phyloP scores from a whole-genome alignment of 2,329 filamentous ascomycete genomes.

The Talaromyces sp. region DNA sequence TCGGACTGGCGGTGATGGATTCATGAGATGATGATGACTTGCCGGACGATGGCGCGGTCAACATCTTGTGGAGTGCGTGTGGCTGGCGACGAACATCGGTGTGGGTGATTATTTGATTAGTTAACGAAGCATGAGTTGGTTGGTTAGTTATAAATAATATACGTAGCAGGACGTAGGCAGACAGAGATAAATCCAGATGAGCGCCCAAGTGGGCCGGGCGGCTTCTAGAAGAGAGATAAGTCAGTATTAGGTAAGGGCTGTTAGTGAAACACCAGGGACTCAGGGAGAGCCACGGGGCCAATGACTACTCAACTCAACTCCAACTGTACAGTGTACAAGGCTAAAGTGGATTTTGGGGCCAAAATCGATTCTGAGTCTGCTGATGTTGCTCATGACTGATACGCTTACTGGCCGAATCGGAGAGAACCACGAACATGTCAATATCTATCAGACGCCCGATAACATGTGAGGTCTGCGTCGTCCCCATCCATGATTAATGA shows the following conservation, averaged over 20 bases:
- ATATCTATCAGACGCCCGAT: too few relatives aligned
- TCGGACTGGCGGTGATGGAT: not conserved
- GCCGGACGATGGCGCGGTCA: not conserved
- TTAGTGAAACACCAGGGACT: too few relatives aligned
- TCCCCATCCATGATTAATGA: too few relatives aligned
- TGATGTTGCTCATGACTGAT: too few relatives aligned
- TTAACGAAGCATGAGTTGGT: not conserved
- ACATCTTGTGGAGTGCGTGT: constrained; percentile 9
- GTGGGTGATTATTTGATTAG: not conserved
- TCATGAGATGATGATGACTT: constrained; percentile 5
- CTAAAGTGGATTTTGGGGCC: too few relatives aligned
- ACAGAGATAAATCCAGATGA: not conserved
- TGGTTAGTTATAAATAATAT: too few relatives aligned
- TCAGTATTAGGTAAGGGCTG: too few relatives aligned
- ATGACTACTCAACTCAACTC: too few relatives aligned
- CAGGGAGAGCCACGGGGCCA: not conserved
- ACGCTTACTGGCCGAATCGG: not conserved
- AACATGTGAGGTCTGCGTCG: not conserved
- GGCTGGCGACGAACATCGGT: not conserved
- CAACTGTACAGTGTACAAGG: too few relatives aligned
- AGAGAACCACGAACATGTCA: too few relatives aligned
- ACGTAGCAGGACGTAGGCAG: not conserved
- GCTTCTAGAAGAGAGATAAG: constrained; percentile 4
- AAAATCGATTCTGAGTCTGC: not conserved
- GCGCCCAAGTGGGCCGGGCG: constrained; percentile 1